Evolutionary conservation across 2,329 filamentous ascomycete genomes (phyloP).

Genomic region (Neurospora crassa): DNA sequence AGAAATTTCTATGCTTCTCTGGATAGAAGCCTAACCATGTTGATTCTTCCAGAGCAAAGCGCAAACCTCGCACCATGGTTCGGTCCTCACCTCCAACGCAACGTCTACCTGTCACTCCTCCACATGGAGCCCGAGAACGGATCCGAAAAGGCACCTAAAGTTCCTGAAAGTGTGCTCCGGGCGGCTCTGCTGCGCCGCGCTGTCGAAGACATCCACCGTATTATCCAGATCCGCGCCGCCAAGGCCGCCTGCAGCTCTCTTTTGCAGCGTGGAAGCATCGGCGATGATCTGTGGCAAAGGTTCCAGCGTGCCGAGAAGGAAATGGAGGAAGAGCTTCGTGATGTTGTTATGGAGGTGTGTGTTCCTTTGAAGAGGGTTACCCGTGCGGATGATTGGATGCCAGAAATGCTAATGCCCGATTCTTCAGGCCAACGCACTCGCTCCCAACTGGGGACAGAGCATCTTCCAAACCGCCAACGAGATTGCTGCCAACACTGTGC

Average conservation of each 20-base stretch:
- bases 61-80: constrained; percentile 93
- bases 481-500: constrained; percentile 73
- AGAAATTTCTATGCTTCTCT: background rate
- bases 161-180: constrained; percentile 79
- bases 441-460: constrained; percentile 79
- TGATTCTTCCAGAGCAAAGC: constrained; percentile 50
- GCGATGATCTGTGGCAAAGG: constrained; percentile 91
- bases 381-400: constrained; percentile 12
- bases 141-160: constrained; percentile 54
- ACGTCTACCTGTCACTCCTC: constrained; percentile 87
- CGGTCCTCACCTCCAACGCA: constrained; percentile 77
- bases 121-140: constrained; percentile 60
- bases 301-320: constrained; percentile 91
- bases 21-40: constrained; percentile 13
- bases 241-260: constrained; percentile 81
- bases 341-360: constrained; percentile 83
- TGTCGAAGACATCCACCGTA: constrained; percentile 83
- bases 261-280: constrained; percentile 82
- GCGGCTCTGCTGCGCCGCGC: constrained; percentile 83
- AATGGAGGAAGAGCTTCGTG: constrained; percentile 89
- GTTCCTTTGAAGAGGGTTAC: background rate
- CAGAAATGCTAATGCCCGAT: constrained; percentile 1
- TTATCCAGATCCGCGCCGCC: constrained; percentile 77
- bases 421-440: constrained; percentile 78
- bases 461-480: constrained; percentile 98